Conservation (phyloP, 768 basidiomycete species). For the Lactifluus volemus region DNA sequence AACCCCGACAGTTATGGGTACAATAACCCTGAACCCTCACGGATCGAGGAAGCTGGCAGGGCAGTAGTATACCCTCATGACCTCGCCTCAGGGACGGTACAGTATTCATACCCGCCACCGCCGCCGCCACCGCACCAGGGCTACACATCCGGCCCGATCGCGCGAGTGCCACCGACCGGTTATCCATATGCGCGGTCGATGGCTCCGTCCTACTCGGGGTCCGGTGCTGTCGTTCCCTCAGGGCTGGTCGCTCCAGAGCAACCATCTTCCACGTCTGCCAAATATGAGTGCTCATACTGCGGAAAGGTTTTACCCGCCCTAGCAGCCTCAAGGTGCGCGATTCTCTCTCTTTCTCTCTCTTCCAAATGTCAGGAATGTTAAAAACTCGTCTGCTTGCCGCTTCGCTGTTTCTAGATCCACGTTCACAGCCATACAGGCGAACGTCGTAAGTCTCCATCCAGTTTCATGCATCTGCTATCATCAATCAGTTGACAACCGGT, state of each 20-base stretch:
- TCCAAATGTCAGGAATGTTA: neutral
- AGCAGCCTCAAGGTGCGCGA: conserved; percentile 65
- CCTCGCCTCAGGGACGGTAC: neutral
- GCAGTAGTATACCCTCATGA: neutral
- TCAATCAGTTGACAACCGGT: conserved; percentile 5
- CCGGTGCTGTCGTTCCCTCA: neutral
- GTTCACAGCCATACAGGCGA: conserved; percentile 79
- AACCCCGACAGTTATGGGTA: neutral
- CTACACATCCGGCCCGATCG: neutral
- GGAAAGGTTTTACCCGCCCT: conserved; percentile 72
- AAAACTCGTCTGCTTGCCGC: neutral
- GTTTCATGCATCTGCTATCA: neutral
- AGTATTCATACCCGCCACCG: conserved; percentile 6
- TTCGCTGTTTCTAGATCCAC: conserved; percentile 50
- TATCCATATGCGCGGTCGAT: conserved; percentile 10
- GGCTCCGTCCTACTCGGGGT: neutral
- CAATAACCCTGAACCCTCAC: neutral
- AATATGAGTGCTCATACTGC: conserved; percentile 73
- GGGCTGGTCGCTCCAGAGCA: conserved; percentile 10
- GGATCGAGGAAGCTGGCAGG: neutral
- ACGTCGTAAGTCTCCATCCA: conserved; percentile 50
- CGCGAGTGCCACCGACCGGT: neutral
- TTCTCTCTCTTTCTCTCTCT: neutral
- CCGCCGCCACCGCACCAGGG: neutral
- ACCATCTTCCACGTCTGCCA: conserved; percentile 41